Percentiles rank a stretch among this genome's conserved stretches.
These are phyloP conservation scores for Vitis rotundifolia DNA, from an alignment of 164 flowering plant species.

Conservation along the genomic window DNA sequence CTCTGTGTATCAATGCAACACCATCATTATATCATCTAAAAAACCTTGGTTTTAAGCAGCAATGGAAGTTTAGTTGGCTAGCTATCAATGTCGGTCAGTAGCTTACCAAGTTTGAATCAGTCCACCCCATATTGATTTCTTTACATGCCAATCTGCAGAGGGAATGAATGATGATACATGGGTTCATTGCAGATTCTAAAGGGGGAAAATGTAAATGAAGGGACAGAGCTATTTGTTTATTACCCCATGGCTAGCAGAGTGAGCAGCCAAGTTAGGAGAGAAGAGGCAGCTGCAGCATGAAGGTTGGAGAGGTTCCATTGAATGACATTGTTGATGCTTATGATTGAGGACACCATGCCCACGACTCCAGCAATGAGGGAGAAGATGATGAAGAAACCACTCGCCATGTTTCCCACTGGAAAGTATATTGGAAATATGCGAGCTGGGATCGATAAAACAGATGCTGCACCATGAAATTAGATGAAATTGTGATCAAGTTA, in stretches of 20 bases:
- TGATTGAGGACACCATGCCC: conserved; percentile 65
- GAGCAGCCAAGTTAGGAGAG: conserved; percentile 56
- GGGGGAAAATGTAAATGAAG: background rate
- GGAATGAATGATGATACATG: background rate
- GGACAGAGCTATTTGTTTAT: background rate
- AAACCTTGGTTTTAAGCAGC: background rate
- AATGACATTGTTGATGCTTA: conserved; percentile 51
- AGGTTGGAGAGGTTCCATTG: conserved; percentile 44
- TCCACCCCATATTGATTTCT: conserved; percentile 69
- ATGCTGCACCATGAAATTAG: conserved; percentile 40
- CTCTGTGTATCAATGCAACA: conserved; percentile 40
- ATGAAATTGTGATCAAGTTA: too few species aligned
- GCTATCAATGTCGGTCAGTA: background rate
- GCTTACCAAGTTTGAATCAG: conserved; percentile 62
- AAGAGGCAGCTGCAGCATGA: conserved; percentile 62
- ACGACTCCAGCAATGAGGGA: conserved; percentile 77
- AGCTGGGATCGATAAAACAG: conserved; percentile 48
- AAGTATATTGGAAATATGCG: conserved; percentile 71
- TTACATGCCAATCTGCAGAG: conserved; percentile 79
- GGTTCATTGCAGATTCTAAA: background rate
- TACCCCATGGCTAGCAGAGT: conserved; percentile 95
- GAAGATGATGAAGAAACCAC: conserved; percentile 69
- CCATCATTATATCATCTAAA: background rate
- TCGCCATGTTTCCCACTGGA: conserved; percentile 86
- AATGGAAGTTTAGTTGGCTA: background rate